Base-by-base conservation (phyloP, 2,329 filamentous ascomycete species). In the Penicillium sp. region DNA sequence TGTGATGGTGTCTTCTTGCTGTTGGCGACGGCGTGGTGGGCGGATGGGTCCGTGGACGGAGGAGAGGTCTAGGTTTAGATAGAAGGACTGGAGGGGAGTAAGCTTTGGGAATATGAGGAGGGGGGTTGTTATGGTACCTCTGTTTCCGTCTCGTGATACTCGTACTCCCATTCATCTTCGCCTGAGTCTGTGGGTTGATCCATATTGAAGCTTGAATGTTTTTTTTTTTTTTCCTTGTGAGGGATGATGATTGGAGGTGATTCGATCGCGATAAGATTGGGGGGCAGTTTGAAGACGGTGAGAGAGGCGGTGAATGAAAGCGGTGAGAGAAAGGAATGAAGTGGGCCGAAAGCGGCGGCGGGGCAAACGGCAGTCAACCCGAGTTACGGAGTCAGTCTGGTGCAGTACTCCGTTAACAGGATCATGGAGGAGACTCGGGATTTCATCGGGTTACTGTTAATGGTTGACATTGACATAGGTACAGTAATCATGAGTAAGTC, bases 91-190 rank as follows among this genome's bases (percentile, higher is more conserved):
- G 24, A 19, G 19, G 22, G 33, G 9, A 9, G 28, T 51, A 28
- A 45, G 38, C 50, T 8, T 30, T 24, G 22, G 33, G n/a, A 35
- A 9, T 51, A 49, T 22, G 26, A 19, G 19, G n/a, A 24, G 49
- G n/a, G 4, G 10, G 17, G 10, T 19, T 24, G 47, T 3, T 54
- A n/a, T n/a, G n/a, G 33, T 71, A 85, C 84, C 76, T 85, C 85
- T 28, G 81, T 84, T 56, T 84, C 81, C 8, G 77, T 79, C 7
- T 81, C 76, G 68, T 83, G 74, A 65, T 88, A 88, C 68, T 88
- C 86, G 72, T 88, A 88, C 67, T 88, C 86, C 78, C 84, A 88
- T n/a, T 87, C 82, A 9, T 74, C 76, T 38, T 79, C 78, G n/a
- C 81, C 79, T 17, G 78, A 72, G 38, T 76, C 68, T 50, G 73